Evolutionary conservation across 768 basidiomycete genomes (phyloP).

Genomic region (Roridomyces roridus): DNA sequence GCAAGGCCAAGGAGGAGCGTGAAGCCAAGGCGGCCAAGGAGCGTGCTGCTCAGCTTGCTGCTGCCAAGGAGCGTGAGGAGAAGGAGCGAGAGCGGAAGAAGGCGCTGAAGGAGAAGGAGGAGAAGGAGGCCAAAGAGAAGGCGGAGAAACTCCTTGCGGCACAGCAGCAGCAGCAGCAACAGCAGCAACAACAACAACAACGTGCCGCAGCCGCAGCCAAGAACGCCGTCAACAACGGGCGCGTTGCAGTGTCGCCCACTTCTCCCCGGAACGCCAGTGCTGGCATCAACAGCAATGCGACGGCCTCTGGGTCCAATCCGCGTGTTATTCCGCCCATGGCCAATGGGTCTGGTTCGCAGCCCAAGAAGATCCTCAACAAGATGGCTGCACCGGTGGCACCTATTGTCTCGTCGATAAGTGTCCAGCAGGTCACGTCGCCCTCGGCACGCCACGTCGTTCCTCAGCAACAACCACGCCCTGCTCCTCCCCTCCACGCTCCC

Average conservation of each 20-base stretch:
- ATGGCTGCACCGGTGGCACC: conserved; percentile 34
- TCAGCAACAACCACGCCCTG: conserved; percentile 41
- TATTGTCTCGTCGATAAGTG: conserved; percentile 26
- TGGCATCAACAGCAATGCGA: conserved; percentile 37
- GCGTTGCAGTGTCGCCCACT: conserved; percentile 45
- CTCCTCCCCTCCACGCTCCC: conserved; percentile 31
- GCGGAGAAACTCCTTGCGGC: conserved; percentile 27
- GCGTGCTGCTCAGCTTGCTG: conserved; percentile 59
- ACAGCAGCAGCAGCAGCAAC: conserved; percentile 26
- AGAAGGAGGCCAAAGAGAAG: conserved; percentile 45
- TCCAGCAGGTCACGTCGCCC: conserved; percentile 27
- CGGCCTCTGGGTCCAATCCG: conserved; percentile 52
- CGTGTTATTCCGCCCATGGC: conserved; percentile 43
- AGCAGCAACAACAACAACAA: conserved; percentile 59
- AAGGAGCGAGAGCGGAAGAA: conserved; percentile 43
- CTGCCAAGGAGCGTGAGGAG: conserved; percentile 50
- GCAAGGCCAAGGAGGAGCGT: conserved; percentile 71
- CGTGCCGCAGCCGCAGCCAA: conserved; percentile 46
- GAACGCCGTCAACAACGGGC: conserved; percentile 40
- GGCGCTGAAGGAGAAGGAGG: conserved; percentile 45
- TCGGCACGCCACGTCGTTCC: conserved; percentile 37
- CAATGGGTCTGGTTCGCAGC: conserved; percentile 46
- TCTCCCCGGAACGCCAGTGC: conserved; percentile 47
- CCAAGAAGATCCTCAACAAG: conserved; percentile 72
- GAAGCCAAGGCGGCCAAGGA: conserved; percentile 70